These are phyloP conservation scores for Bacterosira constricta DNA, from an alignment of 108 stramenopile genomes.

Conservation along the genomic window DNA sequence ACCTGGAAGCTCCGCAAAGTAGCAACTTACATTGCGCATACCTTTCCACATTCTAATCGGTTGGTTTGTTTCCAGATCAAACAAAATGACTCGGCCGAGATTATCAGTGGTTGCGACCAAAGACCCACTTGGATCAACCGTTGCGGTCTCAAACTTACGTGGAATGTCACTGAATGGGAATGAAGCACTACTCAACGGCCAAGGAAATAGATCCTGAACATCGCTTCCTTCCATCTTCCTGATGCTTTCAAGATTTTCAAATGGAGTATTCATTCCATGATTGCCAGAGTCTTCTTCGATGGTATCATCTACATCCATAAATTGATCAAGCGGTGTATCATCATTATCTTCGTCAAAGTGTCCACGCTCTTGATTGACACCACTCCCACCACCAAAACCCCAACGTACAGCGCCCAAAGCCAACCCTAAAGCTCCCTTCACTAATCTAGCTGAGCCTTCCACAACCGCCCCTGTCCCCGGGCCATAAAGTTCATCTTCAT, in stretches of 20 bases:
- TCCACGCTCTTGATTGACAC: background rate
- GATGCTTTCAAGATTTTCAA: background rate
- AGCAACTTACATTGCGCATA: slow-evolving; percentile 72
- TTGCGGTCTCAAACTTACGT: slow-evolving; percentile 61
- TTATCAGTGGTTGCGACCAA: slow-evolving; percentile 73
- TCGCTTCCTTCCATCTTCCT: slow-evolving; percentile 5
- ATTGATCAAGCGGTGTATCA: slow-evolving; percentile 7
- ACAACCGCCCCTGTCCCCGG: slow-evolving; percentile 44
- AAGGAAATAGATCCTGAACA: slow-evolving; percentile 25
- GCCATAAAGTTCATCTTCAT: slow-evolving; percentile 32
- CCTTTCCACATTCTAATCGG: slow-evolving; percentile 85
- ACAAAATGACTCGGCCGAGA: slow-evolving; percentile 72
- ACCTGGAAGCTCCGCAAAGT: slow-evolving; percentile 61
- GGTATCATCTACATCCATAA: slow-evolving; percentile 42
- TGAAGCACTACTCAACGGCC: slow-evolving; percentile 33
- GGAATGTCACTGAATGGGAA: slow-evolving; percentile 73
- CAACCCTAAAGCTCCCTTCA: slow-evolving; percentile 55
- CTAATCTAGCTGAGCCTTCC: slow-evolving; percentile 53
- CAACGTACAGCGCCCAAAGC: slow-evolving; percentile 58
- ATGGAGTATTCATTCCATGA: background rate
- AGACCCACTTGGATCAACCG: slow-evolving; percentile 72
- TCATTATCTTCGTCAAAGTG: slow-evolving; percentile 12
- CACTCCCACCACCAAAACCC: slow-evolving; percentile 47
- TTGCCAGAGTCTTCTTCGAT: slow-evolving; percentile 1
- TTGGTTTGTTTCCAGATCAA: slow-evolving; percentile 81